Base-by-base conservation (phyloP, 345 rosid species). In the Cochlearia excelsa region DNA sequence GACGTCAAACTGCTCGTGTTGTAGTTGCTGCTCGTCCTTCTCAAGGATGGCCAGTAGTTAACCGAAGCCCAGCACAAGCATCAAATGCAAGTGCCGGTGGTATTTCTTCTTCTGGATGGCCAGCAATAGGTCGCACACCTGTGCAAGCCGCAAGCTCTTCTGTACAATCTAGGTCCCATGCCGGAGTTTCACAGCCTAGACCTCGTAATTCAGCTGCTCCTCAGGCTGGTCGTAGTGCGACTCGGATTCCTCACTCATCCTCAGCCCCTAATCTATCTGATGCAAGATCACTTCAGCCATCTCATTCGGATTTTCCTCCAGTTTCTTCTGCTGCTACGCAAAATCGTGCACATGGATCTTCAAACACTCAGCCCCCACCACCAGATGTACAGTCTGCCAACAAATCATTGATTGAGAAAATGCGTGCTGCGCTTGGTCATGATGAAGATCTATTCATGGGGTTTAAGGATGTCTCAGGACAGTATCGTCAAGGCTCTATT, bases 401-500 rank as follows among this genome's bases (percentile, higher is more conserved):
- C 75, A 90, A 72, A 63, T 81, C 92, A 7, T 61, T 94, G 81
- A 84, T 94, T 46, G 96, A 94, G 75, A 84, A 79, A 71, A 82
- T 90, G 46, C 83, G 80, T 26, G 46, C 82, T 60, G 96, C 90
- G 5, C 77, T 94, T 34, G 81, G 76, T 23, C 57, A 77, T 66
- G 87, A 94, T 52, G 82, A 90, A 74, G 95, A 87, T 26, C 72
- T 79, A 49, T 90, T 68, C 61, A 54, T 74, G 70, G 73, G 83
- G 66, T 85, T 94, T 47, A 94, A 85, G 61, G 85, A 78, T 35
- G 70, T 85, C 46, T 84, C 96, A 67, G 84, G 77, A 59, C 84
- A 70, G 76, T 90, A 87, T 77, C 92, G 96, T 42, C 92, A 80
- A 71, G 96, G 90, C 74, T 77, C 74, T 9, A 78, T 94, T 58